Conservation (phyloP, 495 filamentous ascomycete species). For the Oidiodendron maius region DNA sequence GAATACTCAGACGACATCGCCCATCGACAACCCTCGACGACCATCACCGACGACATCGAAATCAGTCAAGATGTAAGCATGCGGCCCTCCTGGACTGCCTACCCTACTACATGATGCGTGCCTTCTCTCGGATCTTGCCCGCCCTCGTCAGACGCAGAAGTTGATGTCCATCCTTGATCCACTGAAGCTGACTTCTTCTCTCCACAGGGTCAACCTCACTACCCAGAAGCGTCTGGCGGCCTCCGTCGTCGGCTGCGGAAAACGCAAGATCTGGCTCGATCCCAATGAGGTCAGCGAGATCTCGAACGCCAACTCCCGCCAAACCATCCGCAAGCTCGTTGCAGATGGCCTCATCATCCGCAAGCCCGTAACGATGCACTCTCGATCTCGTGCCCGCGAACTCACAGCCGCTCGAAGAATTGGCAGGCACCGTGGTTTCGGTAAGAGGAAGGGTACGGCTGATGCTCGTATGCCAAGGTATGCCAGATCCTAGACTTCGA, state of each 20-base stretch:
- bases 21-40: conserved; percentile 36
- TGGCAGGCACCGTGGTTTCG: conserved; percentile 95
- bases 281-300: conserved; percentile 99
- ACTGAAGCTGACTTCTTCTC: conserved; percentile 16
- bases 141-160: neutral
- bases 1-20: conserved; percentile 21
- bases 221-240: conserved; percentile 99
- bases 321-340: conserved; percentile 99
- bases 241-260: conserved; percentile 94
- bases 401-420: conserved; percentile 83
- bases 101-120: too few relatives aligned
- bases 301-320: conserved; percentile 99
- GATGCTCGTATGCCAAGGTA: conserved; percentile 99
- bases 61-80: conserved; percentile 50
- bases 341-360: conserved; percentile 99
- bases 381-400: conserved; percentile 87
- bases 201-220: conserved; percentile 90
- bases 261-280: conserved; percentile 99
- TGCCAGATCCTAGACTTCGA: too few relatives aligned
- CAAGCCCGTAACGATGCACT: conserved; percentile 99
- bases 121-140: too few relatives aligned
- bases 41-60: conserved; percentile 36
- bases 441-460: conserved; percentile 99
- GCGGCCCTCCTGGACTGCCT: conserved; percentile 6
- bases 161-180: conserved; percentile 15